These are phyloP conservation scores for Hortiboletus campestris DNA, from an alignment of 768 basidiomycete genomes.

Conservation along the genomic window DNA sequence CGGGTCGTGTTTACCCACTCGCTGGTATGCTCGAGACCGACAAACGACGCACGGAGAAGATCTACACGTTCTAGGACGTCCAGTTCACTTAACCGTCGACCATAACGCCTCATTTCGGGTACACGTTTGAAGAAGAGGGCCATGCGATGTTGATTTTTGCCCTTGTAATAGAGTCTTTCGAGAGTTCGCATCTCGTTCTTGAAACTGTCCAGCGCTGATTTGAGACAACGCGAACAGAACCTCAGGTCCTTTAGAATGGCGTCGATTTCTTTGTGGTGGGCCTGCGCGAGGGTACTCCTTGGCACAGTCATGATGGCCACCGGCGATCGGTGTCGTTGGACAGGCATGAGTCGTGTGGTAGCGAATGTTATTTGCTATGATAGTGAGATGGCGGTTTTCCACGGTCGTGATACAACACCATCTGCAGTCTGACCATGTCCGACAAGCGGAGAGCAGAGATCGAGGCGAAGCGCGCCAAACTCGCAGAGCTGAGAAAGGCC, in stretches of 20 bases:
- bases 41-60: slow-evolving; percentile 27
- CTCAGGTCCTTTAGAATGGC: slow-evolving; percentile 61
- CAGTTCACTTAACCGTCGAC: slow-evolving; percentile 18
- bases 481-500: slow-evolving; percentile 79
- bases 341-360: slow-evolving; percentile 1
- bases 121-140: slow-evolving; percentile 64
- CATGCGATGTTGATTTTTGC: slow-evolving; percentile 62
- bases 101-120: slow-evolving; percentile 54
- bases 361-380: no score
- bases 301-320: slow-evolving; percentile 12
- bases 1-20: slow-evolving; percentile 17
- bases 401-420: slow-evolving; percentile 10
- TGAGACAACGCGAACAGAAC: slow-evolving; percentile 50
- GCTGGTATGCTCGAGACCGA: slow-evolving; percentile 25
- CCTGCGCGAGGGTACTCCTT: slow-evolving; percentile 18
- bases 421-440: slow-evolving; percentile 45
- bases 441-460: slow-evolving; percentile 82
- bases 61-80: slow-evolving; percentile 23
- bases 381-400: slow-evolving; percentile 16
- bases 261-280: slow-evolving; percentile 46
- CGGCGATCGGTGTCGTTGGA: slow-evolving; percentile 4
- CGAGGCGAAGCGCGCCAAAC: slow-evolving; percentile 84
- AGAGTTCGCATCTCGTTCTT: slow-evolving; percentile 46
- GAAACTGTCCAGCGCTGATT: slow-evolving; percentile 35
- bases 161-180: slow-evolving; percentile 72